Evolutionary conservation across 2,329 filamentous ascomycete species (phyloP), one percentile per base, ranked within the genome.

Genomic region (Penicillium sp.): DNA sequence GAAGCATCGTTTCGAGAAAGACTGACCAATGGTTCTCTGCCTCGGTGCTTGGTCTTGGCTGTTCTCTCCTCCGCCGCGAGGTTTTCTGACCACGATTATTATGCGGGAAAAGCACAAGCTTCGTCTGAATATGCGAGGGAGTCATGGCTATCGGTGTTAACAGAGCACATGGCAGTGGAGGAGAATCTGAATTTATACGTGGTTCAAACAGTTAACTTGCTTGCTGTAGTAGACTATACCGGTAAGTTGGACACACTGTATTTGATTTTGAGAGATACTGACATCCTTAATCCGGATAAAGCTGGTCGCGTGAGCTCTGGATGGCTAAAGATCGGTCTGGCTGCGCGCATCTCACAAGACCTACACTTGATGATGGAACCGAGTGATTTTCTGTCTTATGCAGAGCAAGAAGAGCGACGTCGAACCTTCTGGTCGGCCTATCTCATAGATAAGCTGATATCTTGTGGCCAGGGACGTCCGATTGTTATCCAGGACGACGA

Each of bases 331-430:
- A 65, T 70, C 13, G 66, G 66, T 2, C 47, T 69, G 2, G 62
- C 68, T 1, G 65, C 75, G 64, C 94, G 90, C 36, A 94, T 84
- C 70, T 92, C 89, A 6, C 69, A 71, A 44, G 66, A 66, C 40
- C 71, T 75, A 16, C 68, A 67, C 9, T 70, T 70, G 8, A 68
- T 67, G 60, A 55, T 42, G 3, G 67, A 70, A 16, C 60, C 64
- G 2, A 40, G 40, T 7, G 21, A 36, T 8, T 57, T 56, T 31
- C 44, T 66, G 1, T 48, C 66, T 9, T 50, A 52, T 31, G 23
- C 56, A 0, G 62, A 68, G 34, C 66, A 70, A 39, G 69, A 71
- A 44, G 68, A 71, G 37, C 56, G 56, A 18, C 60, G 68, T 13
- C 55, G 66, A 26, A 59, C 61, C 9, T 71, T 70, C 42, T 71